Conservation (phyloP, 2,329 filamentous ascomycete species). For the Emericellopsis atlantica region DNA sequence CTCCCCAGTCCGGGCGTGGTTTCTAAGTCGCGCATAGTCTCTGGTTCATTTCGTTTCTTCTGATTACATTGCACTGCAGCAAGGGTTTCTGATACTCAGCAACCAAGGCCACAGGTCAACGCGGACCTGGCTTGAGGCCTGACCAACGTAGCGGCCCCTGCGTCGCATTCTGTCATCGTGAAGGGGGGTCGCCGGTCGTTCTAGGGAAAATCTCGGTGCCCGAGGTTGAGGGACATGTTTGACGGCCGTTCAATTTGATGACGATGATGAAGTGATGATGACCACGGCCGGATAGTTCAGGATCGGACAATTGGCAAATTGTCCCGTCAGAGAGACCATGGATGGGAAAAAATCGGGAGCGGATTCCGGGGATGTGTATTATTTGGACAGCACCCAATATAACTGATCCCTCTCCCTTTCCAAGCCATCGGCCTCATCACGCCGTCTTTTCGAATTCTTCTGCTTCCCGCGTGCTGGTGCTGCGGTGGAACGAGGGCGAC, state of each 20-base stretch:
- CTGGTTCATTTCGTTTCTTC: background rate
- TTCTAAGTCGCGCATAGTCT: constrained; percentile 18
- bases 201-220: background rate
- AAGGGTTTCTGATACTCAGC: background rate
- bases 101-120: too few species aligned
- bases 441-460: background rate
- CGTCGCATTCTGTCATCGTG: too few species aligned
- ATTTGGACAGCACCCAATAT: background rate
- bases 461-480: background rate
- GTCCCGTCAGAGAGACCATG: background rate
- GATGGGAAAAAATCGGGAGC: background rate
- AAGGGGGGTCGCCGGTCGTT: too few species aligned
- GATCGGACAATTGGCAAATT: background rate
- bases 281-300: background rate
- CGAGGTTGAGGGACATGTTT: background rate
- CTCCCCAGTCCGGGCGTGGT: constrained; percentile 17
- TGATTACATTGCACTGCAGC: background rate
- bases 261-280: constrained; percentile 2
- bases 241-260: constrained; percentile 1
- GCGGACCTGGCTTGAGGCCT: too few species aligned
- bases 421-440: background rate
- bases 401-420: background rate
- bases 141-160: too few species aligned
- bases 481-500: background rate
- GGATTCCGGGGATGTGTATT: background rate